Evolutionary conservation across 2,329 filamentous ascomycete genomes (phyloP).

Genomic region (Pestalotiopsis sp.): DNA sequence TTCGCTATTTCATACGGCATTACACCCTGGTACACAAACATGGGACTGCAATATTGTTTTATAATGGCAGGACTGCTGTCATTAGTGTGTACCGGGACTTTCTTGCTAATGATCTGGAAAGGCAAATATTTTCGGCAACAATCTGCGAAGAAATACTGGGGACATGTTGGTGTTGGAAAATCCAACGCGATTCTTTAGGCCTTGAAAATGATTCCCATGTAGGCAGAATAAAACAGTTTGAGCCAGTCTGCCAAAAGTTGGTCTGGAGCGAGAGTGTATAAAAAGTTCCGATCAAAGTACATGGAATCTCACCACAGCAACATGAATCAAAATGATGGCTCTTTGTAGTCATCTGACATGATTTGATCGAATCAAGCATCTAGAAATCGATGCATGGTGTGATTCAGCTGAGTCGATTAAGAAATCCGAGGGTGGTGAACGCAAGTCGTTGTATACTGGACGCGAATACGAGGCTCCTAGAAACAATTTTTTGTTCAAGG

Average conservation of each 20-base stretch:
- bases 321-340: too few relatives aligned
- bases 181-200: neutral
- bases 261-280: neutral
- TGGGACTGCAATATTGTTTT: constrained; percentile 36
- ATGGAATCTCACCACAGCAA: too few relatives aligned
- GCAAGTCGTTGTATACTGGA: too few relatives aligned
- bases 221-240: neutral
- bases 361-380: too few relatives aligned
- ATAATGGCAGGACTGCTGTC: constrained; percentile 33
- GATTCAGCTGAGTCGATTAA: too few relatives aligned
- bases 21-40: constrained; percentile 35
- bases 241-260: too few relatives aligned
- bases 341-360: too few relatives aligned
- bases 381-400: too few relatives aligned
- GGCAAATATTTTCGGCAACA: constrained; percentile 29
- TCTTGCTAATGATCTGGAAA: constrained; percentile 32
- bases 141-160: constrained; percentile 16
- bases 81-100: constrained; percentile 28
- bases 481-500: too few relatives aligned
- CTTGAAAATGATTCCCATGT: neutral
- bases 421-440: too few relatives aligned
- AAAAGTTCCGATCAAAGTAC: neutral
- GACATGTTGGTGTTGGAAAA: neutral
- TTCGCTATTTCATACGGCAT: constrained; percentile 35
- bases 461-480: too few relatives aligned